Base-by-base conservation (phyloP, 306 rosid species). In the Inga oerstediana region DNA sequence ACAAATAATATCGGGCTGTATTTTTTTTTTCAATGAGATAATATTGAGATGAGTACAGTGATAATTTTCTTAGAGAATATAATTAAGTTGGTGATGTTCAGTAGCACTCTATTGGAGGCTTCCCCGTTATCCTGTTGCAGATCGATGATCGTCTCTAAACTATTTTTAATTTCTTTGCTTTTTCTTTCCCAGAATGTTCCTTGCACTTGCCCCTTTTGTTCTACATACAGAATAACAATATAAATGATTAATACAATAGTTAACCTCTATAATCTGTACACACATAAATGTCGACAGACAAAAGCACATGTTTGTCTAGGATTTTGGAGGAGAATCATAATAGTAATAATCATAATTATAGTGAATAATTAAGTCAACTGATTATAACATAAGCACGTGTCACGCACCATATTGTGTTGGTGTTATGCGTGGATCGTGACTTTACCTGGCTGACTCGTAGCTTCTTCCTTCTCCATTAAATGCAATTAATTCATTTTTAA, bases 381-480 rank as follows among this genome's bases (percentile, higher is more conserved):
- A 69, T 39, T 41, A 30, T 8, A 69, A 43, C 75, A 70, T 3
- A 74, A 73, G 72, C 87, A 79, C 77, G 65, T 79, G 83, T n/a
- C 64, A 78, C 54, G 77, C 83, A 39, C 16, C 82, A 35, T 58
- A 20, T 46, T 9, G 32, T 37, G 49, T 69, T 37, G 45, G 74
- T 59, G 66, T 59, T 59, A 10, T 59, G 74, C 32, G 30, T 39
- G 49, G 74, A 69, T 74, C 45, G 0, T 65, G 71, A 65, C 46
- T 76, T 58, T 32, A 13, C 46, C 37, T 20, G 27, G 49, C 15
- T 32, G 43, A 65, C 71, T 3, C 71, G 10, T n/a, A 20, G 27
- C 32, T 58, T 9, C 71, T 22, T 22, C 13, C 27, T 58, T 22
- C n/a, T 6, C 41, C 24, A 43, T 27, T 20, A 32, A 70, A 41